Evolutionary conservation across 495 filamentous ascomycete genomes (phyloP), one percentile per base, ranked within the genome.

Genomic region (Pyrenula aspistea): DNA sequence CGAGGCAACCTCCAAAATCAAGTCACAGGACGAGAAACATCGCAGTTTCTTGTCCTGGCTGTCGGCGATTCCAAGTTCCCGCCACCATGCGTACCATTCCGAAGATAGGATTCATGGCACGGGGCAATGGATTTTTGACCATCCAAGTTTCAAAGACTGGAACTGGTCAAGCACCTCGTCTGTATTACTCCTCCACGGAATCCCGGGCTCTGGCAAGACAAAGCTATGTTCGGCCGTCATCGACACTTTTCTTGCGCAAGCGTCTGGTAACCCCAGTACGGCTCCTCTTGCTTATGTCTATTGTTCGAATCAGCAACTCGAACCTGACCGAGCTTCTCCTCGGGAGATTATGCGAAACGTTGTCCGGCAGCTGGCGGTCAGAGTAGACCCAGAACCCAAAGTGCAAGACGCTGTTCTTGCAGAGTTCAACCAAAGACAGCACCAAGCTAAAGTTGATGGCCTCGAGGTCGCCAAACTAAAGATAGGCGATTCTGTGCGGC

Each of bases 131-230:
- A n/a, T 63, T 25, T 47, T 55, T 4, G 12, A 51, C 0, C 49
- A 59, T 20, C 19, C 15, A 24, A 53, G 31, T n/a, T 59, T 57
- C 22, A 23, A 12, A n/a, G 21, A 62, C 23, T 63, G 61, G 61
- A 56, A 52, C 25, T 36, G 12, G 11, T 56, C 54, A 23, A 61
- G 56, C 24, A 24, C 12, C 15, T 60, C 60, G 4, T 59, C 56
- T 12, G 57, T 63, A 21, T 20, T 68, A n/a, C 68, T 65, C 67
- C 59, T 71, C 12, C 59, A 67, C 52, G 68, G 67, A 15, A 69
- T 61, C 54, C 64, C 68, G 55, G 68, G 68, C 19, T 65, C 62
- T 25, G 68, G 68, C 12, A 71, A 71, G 50, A 64, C 66, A 12
- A 57, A 68, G 1, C 58, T 70, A 25, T 57, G 59, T 57, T 65